Base-by-base conservation (phyloP, 2,329 filamentous ascomycete genomes). In the Aspergillus proliferans region DNA sequence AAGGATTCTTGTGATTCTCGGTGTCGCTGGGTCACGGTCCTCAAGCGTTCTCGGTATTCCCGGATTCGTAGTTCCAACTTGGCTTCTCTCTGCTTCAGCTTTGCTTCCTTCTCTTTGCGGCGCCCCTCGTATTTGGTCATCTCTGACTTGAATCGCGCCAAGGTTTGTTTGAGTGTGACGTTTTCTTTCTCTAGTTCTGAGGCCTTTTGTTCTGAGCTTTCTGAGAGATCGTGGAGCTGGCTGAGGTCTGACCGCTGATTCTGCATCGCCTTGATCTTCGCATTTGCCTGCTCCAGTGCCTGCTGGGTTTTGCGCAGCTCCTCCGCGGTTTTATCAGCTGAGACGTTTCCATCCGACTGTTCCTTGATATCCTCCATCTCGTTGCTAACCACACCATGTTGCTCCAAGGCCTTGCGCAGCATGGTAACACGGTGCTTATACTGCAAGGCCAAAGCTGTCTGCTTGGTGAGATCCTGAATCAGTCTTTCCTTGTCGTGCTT, bases 361-460 rank as follows among this genome's bases (percentile, higher is more conserved):
- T 62, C 61, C 12, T 48, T 46, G 22, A 51, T 43, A 28, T 59
- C 53, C 19, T 54, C 52, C 7, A 55, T 56, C 19, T 62, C 63
- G 30, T 49, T 54, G 3, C 62, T 59, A 10, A 73, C 58, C n/a
- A 71, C 63, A 4, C 68, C 69, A 50, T 72, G 68, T 33, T 58
- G 58, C 50, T 72, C 68, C 19, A 73, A 60, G 6, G 60, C 53
- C 47, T 64, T 66, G 47, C 70, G 68, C 34, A 72, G 48, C 24
- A 58, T 58, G 24, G 62, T 64, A 10, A 66, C 70, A 47, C 71
- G 70, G 44, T 73, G 68, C 52, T 73, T 74, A 50, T 74, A 72
- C 45, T 71, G 66, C 45, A 74, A 54, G 6, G 71, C 70, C 19
- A 72, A 58, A n/a, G 71, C 64, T 3, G 72, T 75, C 53, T 74